Conservation (phyloP, 2,329 filamentous ascomycete genomes). For the Phialophora verrucosa region DNA sequence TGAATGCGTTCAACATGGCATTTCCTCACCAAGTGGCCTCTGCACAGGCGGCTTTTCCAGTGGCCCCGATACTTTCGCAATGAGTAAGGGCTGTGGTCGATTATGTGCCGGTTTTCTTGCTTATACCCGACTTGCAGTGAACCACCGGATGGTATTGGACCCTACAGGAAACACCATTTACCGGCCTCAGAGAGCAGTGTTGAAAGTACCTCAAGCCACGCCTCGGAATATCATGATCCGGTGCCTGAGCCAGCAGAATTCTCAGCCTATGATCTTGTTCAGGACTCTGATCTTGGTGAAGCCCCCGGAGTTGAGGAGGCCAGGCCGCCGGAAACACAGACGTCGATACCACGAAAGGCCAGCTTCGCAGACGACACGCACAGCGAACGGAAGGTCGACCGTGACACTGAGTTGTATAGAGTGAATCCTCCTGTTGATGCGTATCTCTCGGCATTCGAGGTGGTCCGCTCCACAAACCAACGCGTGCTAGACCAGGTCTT, state of each 20-base stretch:
- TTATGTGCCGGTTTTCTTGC: neutral
- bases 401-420: neutral
- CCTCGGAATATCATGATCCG: neutral
- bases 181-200: neutral
- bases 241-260: neutral
- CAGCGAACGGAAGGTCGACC: neutral
- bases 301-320: neutral
- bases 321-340: neutral
- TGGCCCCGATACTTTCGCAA: neutral
- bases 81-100: neutral
- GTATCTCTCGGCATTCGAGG: conserved; percentile 11
- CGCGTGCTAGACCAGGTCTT: conserved; percentile 5
- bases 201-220: neutral
- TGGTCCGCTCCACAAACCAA: neutral
- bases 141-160: neutral
- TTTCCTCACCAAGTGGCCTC: conserved; percentile 4
- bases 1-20: conserved; percentile 14
- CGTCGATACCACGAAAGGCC: neutral
- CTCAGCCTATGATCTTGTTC: neutral
- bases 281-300: neutral
- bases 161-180: neutral
- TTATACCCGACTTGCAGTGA: neutral
- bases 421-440: neutral
- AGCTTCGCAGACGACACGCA: neutral
- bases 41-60: conserved; percentile 9